Base-by-base conservation (phyloP, 148 eudicot genomes). In the Rhododendron ovatum region DNA sequence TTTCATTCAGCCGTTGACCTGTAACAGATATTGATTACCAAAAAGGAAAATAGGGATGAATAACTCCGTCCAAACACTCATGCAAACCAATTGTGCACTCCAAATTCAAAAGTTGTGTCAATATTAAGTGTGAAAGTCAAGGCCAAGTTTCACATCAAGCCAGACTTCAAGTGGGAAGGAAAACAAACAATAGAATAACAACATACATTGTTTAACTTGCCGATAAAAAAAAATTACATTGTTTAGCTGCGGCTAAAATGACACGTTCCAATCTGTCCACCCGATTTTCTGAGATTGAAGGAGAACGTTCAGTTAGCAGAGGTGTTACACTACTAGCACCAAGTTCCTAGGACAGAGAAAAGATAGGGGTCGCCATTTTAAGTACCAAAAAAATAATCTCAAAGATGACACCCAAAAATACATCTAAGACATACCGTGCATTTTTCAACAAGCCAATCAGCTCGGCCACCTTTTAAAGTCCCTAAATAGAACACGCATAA, bases 391-490 rank as follows among this genome's bases (percentile, higher is more conserved):
- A 48, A 69, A 83, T 5, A 48, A 61, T 5, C 13, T 83, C 39
- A 48, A 30, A 47, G 15, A 20, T 14, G 39, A 71, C 41, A 50
- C 73, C 17, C 15, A 47, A 11, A 71, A 55, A 65, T 61, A 30
- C 14, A 73, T 37, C 59, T 63, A 18, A 85, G 55, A 86, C 90
- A 85, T 90, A 95, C 99, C 20, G 98, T 94, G 95, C 99, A 95
- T 90, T 95, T 97, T 94, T 97, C 98, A 83, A 95, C 92, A 82
- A 97, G 98, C 99, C 99, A 97, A 80, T 95, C 99, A 87, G 93
- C 93, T 48, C 99, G 94, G 53, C 99, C 98, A 45, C 99, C 99
- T 91, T 97, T 97, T 78, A 97, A 84, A 76, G 98, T 90, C 73
- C 98, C 99, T 97, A 88, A 48, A 87, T 35, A 86, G 77, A 45